These are phyloP conservation scores for Zymoseptoria passerinii DNA, from an alignment of 2,329 filamentous ascomycete genomes.

Conservation along the genomic window DNA sequence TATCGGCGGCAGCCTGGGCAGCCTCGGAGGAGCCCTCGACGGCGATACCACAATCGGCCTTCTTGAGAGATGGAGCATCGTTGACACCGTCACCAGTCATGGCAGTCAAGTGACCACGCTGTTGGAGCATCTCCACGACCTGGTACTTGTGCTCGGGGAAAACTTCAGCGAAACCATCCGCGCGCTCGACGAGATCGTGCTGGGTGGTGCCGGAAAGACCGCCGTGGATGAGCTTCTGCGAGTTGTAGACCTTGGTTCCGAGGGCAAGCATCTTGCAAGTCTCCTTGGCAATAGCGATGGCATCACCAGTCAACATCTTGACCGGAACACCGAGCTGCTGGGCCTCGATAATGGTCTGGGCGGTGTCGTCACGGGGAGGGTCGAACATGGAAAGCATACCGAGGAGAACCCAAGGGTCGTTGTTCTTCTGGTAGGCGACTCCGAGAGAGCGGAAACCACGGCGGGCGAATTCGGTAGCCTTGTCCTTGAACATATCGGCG, in stretches of 20 bases:
- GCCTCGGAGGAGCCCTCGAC: slow-evolving; percentile 65
- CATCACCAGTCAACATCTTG: slow-evolving; percentile 77
- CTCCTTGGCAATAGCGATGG: slow-evolving; percentile 71
- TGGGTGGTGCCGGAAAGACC: slow-evolving; percentile 64
- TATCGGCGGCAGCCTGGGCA: slow-evolving; percentile 64
- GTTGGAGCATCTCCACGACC: slow-evolving; percentile 67
- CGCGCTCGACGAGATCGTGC: slow-evolving; percentile 68
- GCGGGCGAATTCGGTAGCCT: slow-evolving; percentile 66
- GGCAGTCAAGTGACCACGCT: slow-evolving; percentile 63
- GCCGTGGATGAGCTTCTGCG: slow-evolving; percentile 66
- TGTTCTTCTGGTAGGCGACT: slow-evolving; percentile 70
- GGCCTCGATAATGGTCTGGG: slow-evolving; percentile 68
- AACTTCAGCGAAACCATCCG: slow-evolving; percentile 65
- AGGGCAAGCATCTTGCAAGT: slow-evolving; percentile 76
- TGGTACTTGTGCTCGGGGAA: slow-evolving; percentile 71
- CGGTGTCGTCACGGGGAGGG: slow-evolving; percentile 69
- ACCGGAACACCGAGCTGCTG: slow-evolving; percentile 68
- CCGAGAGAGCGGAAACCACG: slow-evolving; percentile 74
- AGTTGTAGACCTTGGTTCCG: slow-evolving; percentile 75
- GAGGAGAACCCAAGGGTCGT: slow-evolving; percentile 64
- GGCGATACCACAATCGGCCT: slow-evolving; percentile 66
- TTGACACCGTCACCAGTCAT: slow-evolving; percentile 73
- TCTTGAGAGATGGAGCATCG: slow-evolving; percentile 65
- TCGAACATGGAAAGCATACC: slow-evolving; percentile 76
- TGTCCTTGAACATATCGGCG: slow-evolving; percentile 59